Percentiles rank a stretch among this genome's conserved stretches.
phyloP scores from a whole-genome alignment of 2,329 filamentous ascomycete species.

The Colletotrichum viniferum region DNA sequence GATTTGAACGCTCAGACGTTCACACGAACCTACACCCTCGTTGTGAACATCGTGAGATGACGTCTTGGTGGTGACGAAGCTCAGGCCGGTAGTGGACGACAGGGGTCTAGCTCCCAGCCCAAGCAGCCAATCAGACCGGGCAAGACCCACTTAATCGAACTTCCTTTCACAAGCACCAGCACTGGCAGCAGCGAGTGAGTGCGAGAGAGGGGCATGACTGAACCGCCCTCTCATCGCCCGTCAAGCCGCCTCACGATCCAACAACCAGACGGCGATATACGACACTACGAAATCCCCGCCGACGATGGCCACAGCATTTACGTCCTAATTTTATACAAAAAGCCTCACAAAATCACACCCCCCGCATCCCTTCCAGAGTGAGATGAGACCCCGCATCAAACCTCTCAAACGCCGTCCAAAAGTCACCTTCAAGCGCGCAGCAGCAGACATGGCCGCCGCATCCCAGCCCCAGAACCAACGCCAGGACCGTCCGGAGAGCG shows the following conservation, averaged over 20 bases:
- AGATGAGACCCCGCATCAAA: constrained; percentile 23
- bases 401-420: constrained; percentile 31
- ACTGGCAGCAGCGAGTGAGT: neutral
- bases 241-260: neutral
- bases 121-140: neutral
- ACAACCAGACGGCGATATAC: neutral
- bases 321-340: neutral
- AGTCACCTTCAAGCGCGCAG: constrained; percentile 34
- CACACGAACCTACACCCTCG: neutral
- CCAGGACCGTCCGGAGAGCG: neutral
- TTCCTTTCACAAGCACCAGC: neutral
- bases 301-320: neutral
- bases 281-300: neutral
- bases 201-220: neutral
- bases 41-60: neutral
- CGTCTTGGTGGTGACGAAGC: neutral
- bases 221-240: neutral
- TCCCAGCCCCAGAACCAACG: neutral
- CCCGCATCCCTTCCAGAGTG: neutral
- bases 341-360: neutral
- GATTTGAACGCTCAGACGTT: neutral
- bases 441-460: constrained; percentile 18
- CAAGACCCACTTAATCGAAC: neutral
- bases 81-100: neutral
- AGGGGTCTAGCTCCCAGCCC: neutral